Evolutionary conservation across 1,284 basidiomycete genomes (phyloP).

Genomic region (Pholiota adiposa): DNA sequence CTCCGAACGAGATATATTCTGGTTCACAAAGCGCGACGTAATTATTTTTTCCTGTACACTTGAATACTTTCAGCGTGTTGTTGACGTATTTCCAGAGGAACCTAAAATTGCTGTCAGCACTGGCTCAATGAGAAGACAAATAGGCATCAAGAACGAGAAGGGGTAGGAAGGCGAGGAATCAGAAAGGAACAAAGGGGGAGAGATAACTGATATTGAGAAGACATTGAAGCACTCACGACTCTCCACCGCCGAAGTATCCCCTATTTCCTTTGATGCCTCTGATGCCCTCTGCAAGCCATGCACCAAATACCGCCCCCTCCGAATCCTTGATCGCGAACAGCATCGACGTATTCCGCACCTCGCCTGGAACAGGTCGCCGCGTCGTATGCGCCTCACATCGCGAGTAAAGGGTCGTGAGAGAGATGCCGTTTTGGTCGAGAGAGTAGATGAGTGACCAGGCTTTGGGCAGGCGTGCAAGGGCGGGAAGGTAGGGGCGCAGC

Average conservation of each 20-base stretch:
- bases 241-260: constrained; percentile 84
- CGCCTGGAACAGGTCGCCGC: constrained; percentile 18
- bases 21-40: constrained; percentile 89
- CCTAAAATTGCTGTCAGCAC: constrained; percentile 38
- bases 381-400: constrained; percentile 51
- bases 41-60: constrained; percentile 90
- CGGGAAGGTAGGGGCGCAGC: constrained; percentile 78
- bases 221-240: constrained; percentile 64
- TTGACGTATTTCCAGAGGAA: constrained; percentile 73
- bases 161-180: background rate
- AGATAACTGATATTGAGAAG: too few species aligned
- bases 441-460: constrained; percentile 93
- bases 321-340: constrained; percentile 57
- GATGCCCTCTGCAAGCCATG: constrained; percentile 80
- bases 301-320: constrained; percentile 73
- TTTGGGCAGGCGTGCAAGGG: constrained; percentile 77
- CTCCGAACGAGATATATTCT: constrained; percentile 85
- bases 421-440: constrained; percentile 94
- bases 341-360: constrained; percentile 30
- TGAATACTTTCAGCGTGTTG: constrained; percentile 65
- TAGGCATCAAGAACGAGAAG: too few species aligned
- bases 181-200: background rate
- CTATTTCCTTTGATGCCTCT: constrained; percentile 51
- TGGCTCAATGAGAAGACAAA: background rate
- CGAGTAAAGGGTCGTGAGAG: constrained; percentile 85